Conservation (phyloP, 2,329 filamentous ascomycete species). For the Colletotrichum agaves region DNA sequence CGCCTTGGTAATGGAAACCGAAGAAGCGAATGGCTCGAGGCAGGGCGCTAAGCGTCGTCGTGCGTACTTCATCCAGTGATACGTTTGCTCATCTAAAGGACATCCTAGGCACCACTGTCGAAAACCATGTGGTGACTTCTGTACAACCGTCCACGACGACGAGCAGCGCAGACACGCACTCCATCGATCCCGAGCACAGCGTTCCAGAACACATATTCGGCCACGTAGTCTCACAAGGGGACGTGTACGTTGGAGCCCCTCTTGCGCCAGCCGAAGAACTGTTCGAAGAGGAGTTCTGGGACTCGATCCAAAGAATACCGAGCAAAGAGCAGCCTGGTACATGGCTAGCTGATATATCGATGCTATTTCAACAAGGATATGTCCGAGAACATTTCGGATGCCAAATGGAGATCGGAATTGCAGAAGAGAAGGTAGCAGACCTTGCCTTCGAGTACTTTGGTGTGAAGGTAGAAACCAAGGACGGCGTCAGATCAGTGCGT, state of each 20-base stretch:
- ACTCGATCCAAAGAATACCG: not conserved
- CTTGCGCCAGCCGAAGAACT: not conserved
- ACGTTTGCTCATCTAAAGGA: not conserved
- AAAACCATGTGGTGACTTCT: too few species aligned
- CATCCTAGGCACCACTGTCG: not conserved
- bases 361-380: not conserved
- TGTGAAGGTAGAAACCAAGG: not conserved
- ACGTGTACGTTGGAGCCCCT: not conserved
- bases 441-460: not conserved
- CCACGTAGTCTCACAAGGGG: not conserved
- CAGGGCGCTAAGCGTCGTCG: not conserved
- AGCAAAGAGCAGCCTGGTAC: not conserved
- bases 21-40: too few species aligned
- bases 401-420: not conserved
- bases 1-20: not conserved
- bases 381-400: conserved; percentile 1
- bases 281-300: not conserved
- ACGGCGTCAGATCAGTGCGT: not conserved
- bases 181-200: too few species aligned
- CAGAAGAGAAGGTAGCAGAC: not conserved
- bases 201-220: not conserved
- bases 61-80: not conserved
- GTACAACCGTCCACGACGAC: too few species aligned
- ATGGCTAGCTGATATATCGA: not conserved
- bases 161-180: too few species aligned